A percentile compares a stretch with the other conserved stretches of the same genome.
Evolutionary conservation across 768 basidiomycete species (phyloP).

Genomic region (Trametes elegans): DNA sequence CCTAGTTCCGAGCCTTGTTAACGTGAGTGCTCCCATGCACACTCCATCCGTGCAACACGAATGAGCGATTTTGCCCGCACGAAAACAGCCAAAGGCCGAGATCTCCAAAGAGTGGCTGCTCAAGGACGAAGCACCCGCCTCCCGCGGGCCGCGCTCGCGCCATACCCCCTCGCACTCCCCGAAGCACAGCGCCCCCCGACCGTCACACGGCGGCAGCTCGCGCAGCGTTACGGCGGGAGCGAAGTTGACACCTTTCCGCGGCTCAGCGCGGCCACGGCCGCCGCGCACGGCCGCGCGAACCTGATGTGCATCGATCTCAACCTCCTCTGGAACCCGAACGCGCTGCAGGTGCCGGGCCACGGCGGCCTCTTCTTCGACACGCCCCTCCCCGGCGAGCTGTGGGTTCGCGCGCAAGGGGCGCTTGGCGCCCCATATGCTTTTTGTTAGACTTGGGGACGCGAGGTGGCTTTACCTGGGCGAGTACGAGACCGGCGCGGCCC

Average conservation of each 20-base stretch:
- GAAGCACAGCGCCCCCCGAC: constrained; percentile 27
- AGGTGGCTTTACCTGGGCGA: constrained; percentile 34
- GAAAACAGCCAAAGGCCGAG: constrained; percentile 7
- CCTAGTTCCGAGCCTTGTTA: too few species aligned
- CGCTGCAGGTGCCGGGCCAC: constrained; percentile 35
- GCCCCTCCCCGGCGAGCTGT: not conserved
- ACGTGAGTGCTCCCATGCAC: not conserved
- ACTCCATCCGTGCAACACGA: too few species aligned
- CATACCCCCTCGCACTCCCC: constrained; percentile 29
- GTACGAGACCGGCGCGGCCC: constrained; percentile 21
- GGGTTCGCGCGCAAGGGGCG: not conserved
- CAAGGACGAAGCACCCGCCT: constrained; percentile 5
- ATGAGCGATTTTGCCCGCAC: too few species aligned
- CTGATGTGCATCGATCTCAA: constrained; percentile 37
- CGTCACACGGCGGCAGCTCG: constrained; percentile 32
- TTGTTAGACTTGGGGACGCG: not conserved
- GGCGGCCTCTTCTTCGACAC: constrained; percentile 34
- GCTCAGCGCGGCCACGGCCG: constrained; percentile 21
- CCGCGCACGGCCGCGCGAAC: constrained; percentile 30
- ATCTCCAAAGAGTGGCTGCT: constrained; percentile 6
- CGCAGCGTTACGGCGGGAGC: constrained; percentile 36
- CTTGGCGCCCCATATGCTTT: not conserved
- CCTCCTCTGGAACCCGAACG: constrained; percentile 34
- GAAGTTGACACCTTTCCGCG: constrained; percentile 29
- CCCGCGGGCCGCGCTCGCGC: constrained; percentile 24